These are phyloP conservation scores for Pyracantha coccinea DNA, from an alignment of 331 rosid genomes.

Conservation along the genomic window DNA sequence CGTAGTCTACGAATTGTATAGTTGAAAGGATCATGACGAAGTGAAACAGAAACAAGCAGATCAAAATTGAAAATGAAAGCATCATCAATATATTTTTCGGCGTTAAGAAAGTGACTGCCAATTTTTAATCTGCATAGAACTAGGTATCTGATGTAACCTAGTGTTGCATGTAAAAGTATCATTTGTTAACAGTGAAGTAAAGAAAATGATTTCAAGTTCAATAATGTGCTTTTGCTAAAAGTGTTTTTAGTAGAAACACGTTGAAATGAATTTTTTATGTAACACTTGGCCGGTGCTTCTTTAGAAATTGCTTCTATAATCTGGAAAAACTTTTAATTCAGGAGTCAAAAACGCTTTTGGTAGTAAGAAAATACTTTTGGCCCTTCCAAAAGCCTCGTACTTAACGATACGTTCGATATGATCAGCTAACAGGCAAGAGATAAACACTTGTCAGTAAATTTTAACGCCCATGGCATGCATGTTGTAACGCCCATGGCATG, in stretches of 20 bases:
- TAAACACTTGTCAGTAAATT: not conserved
- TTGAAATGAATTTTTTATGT: not conserved
- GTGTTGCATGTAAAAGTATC: not conserved
- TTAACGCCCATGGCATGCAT: not conserved
- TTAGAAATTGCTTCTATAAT: too few relatives aligned
- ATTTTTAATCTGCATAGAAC: not conserved
- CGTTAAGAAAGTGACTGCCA: not conserved
- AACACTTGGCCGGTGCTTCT: not conserved
- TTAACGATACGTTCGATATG: too few relatives aligned
- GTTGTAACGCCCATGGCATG: not conserved
- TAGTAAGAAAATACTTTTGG: not conserved
- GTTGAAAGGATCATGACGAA: not conserved
- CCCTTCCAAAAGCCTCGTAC: not conserved
- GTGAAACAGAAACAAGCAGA: conserved; percentile 3
- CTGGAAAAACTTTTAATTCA: too few relatives aligned
- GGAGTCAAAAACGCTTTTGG: not conserved
- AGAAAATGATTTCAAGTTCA: not conserved
- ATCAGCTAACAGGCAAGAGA: too few relatives aligned
- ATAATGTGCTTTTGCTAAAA: not conserved
- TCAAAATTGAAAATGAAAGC: not conserved
- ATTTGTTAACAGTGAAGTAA: not conserved
- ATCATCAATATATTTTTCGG: not conserved
- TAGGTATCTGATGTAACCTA: not conserved
- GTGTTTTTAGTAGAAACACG: not conserved
- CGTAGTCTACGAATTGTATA: conserved; percentile 16